phyloP scores from a whole-genome alignment of 352 stramenopile genomes.

The Phytophthora capsici region DNA sequence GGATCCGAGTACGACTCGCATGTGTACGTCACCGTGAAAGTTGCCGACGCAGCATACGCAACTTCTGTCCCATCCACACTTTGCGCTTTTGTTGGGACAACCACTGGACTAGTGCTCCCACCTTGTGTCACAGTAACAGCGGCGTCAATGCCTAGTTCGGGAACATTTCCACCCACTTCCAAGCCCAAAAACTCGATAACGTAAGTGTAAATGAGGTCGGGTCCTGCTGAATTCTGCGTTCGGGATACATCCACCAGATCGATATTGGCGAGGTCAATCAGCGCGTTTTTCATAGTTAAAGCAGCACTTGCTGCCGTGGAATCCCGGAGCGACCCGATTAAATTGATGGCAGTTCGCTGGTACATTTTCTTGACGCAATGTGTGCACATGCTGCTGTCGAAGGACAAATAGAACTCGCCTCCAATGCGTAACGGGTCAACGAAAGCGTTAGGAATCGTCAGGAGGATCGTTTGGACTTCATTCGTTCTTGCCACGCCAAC shows the following conservation, averaged over 20 bases:
- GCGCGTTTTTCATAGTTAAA: slow-evolving; percentile 22
- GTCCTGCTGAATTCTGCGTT: slow-evolving; percentile 14
- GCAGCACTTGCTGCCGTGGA: slow-evolving; percentile 10
- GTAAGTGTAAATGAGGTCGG: slow-evolving; percentile 79
- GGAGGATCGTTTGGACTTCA: slow-evolving; percentile 88
- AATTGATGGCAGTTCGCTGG: slow-evolving; percentile 44
- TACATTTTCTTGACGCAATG: slow-evolving; percentile 76
- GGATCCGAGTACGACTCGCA: slow-evolving; percentile 90
- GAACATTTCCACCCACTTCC: slow-evolving; percentile 88
- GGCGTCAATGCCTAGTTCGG: slow-evolving; percentile 60
- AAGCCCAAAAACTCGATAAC: slow-evolving; percentile 88
- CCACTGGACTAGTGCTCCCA: slow-evolving; percentile 11
- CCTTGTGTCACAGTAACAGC: slow-evolving; percentile 39
- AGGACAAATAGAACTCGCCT: slow-evolving; percentile 55
- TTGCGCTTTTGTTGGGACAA: slow-evolving; percentile 48
- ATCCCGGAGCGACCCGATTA: slow-evolving; percentile 36
- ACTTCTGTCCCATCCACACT: slow-evolving; percentile 53
- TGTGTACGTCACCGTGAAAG: slow-evolving; percentile 70
- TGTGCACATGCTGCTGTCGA: slow-evolving; percentile 70
- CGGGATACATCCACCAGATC: slow-evolving; percentile 50
- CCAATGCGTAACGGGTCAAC: slow-evolving; percentile 53
- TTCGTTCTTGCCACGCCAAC: slow-evolving; percentile 69
- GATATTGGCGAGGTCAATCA: slow-evolving; percentile 69
- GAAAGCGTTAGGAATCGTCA: slow-evolving; percentile 76
- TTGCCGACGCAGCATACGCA: slow-evolving; percentile 36